phyloP scores from a whole-genome alignment of 495 filamentous ascomycete species.

The Podospora bellae-mahoneyi region DNA sequence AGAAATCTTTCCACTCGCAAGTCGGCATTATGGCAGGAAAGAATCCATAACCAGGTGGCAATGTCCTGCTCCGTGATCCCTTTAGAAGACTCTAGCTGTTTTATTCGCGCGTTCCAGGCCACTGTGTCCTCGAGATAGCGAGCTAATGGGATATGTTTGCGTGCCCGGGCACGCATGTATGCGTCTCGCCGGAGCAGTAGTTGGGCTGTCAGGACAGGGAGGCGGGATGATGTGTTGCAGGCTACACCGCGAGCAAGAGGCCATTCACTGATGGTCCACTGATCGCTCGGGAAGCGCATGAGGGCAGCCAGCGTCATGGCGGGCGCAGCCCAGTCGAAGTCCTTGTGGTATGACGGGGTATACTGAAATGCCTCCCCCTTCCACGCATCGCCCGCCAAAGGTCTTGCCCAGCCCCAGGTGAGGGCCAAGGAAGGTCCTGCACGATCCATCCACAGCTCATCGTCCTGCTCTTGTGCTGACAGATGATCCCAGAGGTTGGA shows the following conservation, averaged over 20 bases:
- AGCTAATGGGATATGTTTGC: constrained; percentile 13
- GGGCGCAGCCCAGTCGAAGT: constrained; percentile 10
- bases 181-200: constrained; percentile 31
- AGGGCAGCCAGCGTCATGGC: constrained; percentile 18
- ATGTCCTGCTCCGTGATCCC: constrained; percentile 31
- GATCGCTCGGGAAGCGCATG: constrained; percentile 8
- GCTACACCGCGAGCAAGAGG: constrained; percentile 21
- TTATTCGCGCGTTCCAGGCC: constrained; percentile 33
- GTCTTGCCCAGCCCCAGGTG: neutral
- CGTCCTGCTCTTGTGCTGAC: neutral
- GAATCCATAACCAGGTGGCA: constrained; percentile 43
- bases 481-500: neutral
- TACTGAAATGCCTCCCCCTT: neutral
- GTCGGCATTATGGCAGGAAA: constrained; percentile 35
- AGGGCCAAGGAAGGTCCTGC: neutral
- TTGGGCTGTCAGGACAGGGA: constrained; percentile 35
- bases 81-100: constrained; percentile 21
- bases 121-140: constrained; percentile 20
- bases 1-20: constrained; percentile 35
- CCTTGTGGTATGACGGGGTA: neutral
- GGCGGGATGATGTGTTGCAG: constrained; percentile 24
- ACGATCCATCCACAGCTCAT: neutral
- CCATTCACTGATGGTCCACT: constrained; percentile 16
- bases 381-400: neutral
- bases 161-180: constrained; percentile 10